Base-by-base conservation (phyloP, 2,329 filamentous ascomycete species). In the Gliomastix tumulicola region DNA sequence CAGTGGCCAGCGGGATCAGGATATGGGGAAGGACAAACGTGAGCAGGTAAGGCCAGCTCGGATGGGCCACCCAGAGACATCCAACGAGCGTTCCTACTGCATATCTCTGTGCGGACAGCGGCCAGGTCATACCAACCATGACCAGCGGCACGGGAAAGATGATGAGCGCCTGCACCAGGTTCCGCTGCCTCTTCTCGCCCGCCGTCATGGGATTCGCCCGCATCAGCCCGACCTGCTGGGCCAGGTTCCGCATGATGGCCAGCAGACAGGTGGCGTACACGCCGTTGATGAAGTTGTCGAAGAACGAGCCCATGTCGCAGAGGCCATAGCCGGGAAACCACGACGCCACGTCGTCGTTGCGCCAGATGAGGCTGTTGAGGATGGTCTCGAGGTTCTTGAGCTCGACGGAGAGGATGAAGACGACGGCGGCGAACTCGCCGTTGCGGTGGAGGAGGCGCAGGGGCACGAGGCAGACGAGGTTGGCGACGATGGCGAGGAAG, bases 311-410 rank as follows among this genome's bases (percentile, higher is more conserved):
- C 22, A 76, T 9, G 45, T 79, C 74, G 46, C 75, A 79, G 53
- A 71, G 64, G 15, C 69, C 71, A 18, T 58, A 50, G 35, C 74
- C 75, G 4, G 60, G 52, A 57, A 60, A 76, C 74, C 74, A 79
- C 22, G 41, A 43, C 21, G 46, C 48, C 39, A 69, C 64, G 49
- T 76, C 53, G 48, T 79, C 61, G 48, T 68, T 52, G 40, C 56
- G 63, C 75, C 75, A 79, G 43, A 76, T 59, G 19, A 73, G 56
- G 2, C 71, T 55, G 53, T 71, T 72, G 56, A 71, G 21, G 37
- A 71, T 50, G 33, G 66, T 69, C 37, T 68, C 49, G 30, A 68
- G n/a, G 53, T 75, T 75, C 48, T 64, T 49, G 36, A 70, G 17
- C 38, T 65, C 56, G 41, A 69, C 57, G 38, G 58, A 63, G 47